phyloP scores from a whole-genome alignment of 441 rosid species.

The Corymbia calophylla region DNA sequence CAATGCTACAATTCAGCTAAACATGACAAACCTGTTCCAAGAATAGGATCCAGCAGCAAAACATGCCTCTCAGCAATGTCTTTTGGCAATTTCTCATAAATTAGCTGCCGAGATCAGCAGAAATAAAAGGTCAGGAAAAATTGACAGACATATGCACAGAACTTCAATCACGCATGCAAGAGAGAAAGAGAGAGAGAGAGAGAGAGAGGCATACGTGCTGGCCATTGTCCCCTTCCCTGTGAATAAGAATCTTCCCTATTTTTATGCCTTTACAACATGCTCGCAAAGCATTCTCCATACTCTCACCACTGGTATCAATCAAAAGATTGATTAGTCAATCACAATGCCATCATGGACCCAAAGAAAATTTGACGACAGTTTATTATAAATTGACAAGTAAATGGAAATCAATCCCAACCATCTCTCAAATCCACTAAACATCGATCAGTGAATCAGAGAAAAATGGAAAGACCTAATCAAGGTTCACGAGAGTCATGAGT shows the following conservation, averaged over 20 bases:
- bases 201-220: conserved; percentile 49
- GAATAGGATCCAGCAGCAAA: conserved; percentile 83
- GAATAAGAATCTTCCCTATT: conserved; percentile 91
- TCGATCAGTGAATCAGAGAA: neutral
- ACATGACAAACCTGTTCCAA: conserved; percentile 75
- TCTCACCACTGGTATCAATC: conserved; percentile 67
- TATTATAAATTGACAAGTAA: neutral
- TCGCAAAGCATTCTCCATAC: conserved; percentile 96
- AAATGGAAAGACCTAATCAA: neutral
- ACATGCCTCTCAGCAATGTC: conserved; percentile 94
- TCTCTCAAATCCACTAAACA: neutral
- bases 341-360: neutral
- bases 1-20: neutral
- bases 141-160: neutral
- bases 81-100: conserved; percentile 84
- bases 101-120: conserved; percentile 44
- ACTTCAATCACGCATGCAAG: neutral
- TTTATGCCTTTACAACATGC: conserved; percentile 98
- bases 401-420: neutral
- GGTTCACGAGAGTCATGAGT: neutral
- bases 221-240: conserved; percentile 97
- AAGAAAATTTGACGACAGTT: neutral
- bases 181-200: neutral
- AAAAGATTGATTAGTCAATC: neutral
- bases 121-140: conserved; percentile 1